A percentile compares a stretch with the other conserved stretches of the same genome.
Conservation (phyloP, 129 eudicot species). For the Centella asiatica region DNA sequence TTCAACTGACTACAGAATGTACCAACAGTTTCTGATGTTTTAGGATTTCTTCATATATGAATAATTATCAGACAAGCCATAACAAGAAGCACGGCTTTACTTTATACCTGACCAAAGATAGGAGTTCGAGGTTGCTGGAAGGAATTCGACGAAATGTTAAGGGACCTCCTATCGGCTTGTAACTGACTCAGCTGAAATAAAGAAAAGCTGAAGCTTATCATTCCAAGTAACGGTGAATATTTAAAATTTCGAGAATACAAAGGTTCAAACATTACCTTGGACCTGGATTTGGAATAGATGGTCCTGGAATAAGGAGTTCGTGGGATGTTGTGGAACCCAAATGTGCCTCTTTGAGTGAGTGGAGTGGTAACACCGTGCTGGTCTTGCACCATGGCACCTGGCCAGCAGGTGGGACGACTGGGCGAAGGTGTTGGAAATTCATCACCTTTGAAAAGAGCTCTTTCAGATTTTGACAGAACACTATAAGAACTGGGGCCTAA, state of each 20-base stretch:
- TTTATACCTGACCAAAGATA: conserved; percentile 54
- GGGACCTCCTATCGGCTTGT: conserved; percentile 34
- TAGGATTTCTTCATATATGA: too few species aligned
- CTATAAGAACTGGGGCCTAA: conserved; percentile 36
- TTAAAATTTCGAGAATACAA: background rate
- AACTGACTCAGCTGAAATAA: conserved; percentile 37
- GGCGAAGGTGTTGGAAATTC: conserved; percentile 44
- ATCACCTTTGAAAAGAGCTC: conserved; percentile 24
- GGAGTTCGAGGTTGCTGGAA: conserved; percentile 53
- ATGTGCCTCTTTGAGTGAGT: conserved; percentile 52
- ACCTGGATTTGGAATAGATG: conserved; percentile 40
- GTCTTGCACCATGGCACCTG: conserved; percentile 70
- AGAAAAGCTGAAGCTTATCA: conserved; percentile 6
- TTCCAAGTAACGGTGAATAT: background rate
- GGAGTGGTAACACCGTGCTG: conserved; percentile 62
- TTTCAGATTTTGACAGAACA: conserved; percentile 27
- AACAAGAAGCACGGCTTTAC: too few species aligned
- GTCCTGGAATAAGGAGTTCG: conserved; percentile 90
- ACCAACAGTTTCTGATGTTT: too few species aligned
- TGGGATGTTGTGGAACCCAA: conserved; percentile 46
- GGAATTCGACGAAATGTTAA: conserved; percentile 29
- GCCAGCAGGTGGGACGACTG: conserved; percentile 73
- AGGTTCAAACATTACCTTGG: conserved; percentile 35
- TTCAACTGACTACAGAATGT: too few species aligned
- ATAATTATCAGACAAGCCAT: too few species aligned